phyloP scores from a whole-genome alignment of 1,284 basidiomycete species.

The Apiotrichum akiyoshidainum region DNA sequence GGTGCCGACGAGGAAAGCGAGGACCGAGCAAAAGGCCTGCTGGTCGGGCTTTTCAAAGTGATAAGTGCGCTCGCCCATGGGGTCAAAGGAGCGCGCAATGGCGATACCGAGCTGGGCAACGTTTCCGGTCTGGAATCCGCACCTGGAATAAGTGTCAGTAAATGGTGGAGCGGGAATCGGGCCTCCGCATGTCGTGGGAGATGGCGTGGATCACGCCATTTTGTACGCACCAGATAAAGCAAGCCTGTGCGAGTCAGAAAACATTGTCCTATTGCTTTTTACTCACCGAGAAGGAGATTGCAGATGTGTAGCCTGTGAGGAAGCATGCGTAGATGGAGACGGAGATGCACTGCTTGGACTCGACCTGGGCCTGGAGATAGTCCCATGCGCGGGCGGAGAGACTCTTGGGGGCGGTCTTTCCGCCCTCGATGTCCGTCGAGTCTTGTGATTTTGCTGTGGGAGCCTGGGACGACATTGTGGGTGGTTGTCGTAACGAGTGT shows the following conservation, averaged over 20 bases:
- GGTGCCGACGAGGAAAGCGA: slow-evolving; percentile 61
- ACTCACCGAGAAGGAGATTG: slow-evolving; percentile 64
- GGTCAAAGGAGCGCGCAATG: slow-evolving; percentile 63
- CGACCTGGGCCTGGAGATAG: slow-evolving; percentile 59
- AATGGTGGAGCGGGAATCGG: too few species aligned
- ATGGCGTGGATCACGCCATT: too few species aligned
- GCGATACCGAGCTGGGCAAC: slow-evolving; percentile 61
- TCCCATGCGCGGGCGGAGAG: background rate
- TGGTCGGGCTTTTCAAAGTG: slow-evolving; percentile 71
- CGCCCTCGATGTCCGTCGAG: slow-evolving; percentile 8
- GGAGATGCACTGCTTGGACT: slow-evolving; percentile 58
- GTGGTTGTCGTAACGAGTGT: background rate
- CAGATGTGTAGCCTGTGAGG: slow-evolving; percentile 77
- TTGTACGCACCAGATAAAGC: slow-evolving; percentile 66
- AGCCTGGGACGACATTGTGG: background rate
- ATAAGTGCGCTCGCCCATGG: slow-evolving; percentile 53
- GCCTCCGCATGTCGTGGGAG: background rate
- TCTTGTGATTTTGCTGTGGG: background rate
- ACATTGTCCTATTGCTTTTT: background rate
- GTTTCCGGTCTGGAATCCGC: slow-evolving; percentile 50
- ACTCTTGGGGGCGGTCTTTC: background rate
- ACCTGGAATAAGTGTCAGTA: slow-evolving; percentile 33
- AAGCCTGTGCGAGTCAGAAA: slow-evolving; percentile 50
- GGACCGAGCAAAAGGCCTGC: slow-evolving; percentile 72
- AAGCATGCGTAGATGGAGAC: slow-evolving; percentile 74